These are phyloP conservation scores for Alternaria consortialis DNA, from an alignment of 2,329 filamentous ascomycete genomes.

Conservation along the genomic window DNA sequence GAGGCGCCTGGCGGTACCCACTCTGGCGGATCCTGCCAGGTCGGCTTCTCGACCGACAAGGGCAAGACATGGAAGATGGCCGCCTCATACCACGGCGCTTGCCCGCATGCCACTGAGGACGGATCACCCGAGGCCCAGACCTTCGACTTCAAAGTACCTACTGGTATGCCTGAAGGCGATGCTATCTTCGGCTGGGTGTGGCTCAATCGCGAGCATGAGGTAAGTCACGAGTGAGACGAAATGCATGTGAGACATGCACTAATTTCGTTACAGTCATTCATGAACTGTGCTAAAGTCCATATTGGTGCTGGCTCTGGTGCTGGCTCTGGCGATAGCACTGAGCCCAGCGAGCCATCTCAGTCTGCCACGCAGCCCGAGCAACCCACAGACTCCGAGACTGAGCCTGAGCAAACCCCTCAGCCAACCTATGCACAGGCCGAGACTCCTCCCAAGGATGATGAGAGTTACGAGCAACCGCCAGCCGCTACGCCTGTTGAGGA, in stretches of 20 bases:
- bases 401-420: slow-evolving; percentile 18
- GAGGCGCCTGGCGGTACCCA: slow-evolving; percentile 52
- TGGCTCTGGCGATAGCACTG: slow-evolving; percentile 12
- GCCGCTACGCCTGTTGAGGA: slow-evolving; percentile 1
- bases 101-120: slow-evolving; percentile 53
- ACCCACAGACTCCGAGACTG: slow-evolving; percentile 17
- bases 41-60: slow-evolving; percentile 56
- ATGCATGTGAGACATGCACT: background rate
- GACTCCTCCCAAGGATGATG: slow-evolving; percentile 8
- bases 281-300: slow-evolving; percentile 57
- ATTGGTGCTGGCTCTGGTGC: slow-evolving; percentile 43
- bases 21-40: slow-evolving; percentile 59
- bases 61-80: slow-evolving; percentile 57
- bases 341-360: slow-evolving; percentile 18
- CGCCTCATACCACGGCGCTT: slow-evolving; percentile 58
- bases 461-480: slow-evolving; percentile 5
- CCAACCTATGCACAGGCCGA: slow-evolving; percentile 12
- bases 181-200: slow-evolving; percentile 59
- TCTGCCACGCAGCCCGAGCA: slow-evolving; percentile 23
- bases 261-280: slow-evolving; percentile 38
- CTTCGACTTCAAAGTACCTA: slow-evolving; percentile 58
- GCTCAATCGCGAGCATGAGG: slow-evolving; percentile 59
- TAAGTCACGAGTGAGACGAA: background rate
- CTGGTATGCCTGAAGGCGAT: slow-evolving; percentile 53
- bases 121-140: slow-evolving; percentile 53